These are phyloP conservation scores for Fraxinus pennsylvanica DNA, from an alignment of 257 asterid genomes.

Conservation along the genomic window DNA sequence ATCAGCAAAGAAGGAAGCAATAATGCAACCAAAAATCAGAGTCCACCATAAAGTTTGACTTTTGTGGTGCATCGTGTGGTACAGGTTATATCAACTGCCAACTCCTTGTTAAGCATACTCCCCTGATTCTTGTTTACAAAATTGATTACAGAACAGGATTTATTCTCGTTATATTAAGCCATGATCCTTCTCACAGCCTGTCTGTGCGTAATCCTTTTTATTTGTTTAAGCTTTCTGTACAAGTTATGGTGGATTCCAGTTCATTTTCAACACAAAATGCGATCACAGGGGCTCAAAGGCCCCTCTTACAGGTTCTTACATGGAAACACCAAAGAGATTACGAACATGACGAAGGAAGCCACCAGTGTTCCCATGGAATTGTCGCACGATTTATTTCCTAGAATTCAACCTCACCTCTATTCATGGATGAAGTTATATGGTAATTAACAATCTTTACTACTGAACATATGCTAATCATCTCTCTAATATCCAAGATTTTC, in stretches of 20 bases:
- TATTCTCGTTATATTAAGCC: background rate
- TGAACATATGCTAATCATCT: no score
- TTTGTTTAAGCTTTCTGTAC: conserved; percentile 23
- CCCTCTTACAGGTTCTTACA: conserved; percentile 37
- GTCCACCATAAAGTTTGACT: background rate
- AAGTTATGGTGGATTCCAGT: conserved; percentile 39
- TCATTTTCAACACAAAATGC: conserved; percentile 22
- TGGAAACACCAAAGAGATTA: conserved; percentile 42
- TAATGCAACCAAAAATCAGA: background rate
- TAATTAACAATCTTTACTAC: conserved; percentile 13
- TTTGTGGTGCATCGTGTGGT: no score
- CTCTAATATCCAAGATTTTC: no score
- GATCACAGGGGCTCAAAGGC: conserved; percentile 38
- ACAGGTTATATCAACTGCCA: no score
- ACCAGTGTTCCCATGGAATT: conserved; percentile 32
- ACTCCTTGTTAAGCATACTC: background rate
- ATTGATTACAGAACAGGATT: background rate
- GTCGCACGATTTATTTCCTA: conserved; percentile 38
- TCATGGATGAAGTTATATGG: conserved; percentile 57
- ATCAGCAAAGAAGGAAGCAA: background rate
- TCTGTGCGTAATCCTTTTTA: conserved; percentile 20
- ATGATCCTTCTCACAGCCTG: background rate
- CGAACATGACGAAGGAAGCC: conserved; percentile 30
- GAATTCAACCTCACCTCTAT: conserved; percentile 41
- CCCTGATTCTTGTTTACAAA: background rate